Evolutionary conservation across 2,329 filamentous ascomycete genomes (phyloP), one percentile per base, ranked within the genome.

Genomic region (Basipetospora chlamydospora): DNA sequence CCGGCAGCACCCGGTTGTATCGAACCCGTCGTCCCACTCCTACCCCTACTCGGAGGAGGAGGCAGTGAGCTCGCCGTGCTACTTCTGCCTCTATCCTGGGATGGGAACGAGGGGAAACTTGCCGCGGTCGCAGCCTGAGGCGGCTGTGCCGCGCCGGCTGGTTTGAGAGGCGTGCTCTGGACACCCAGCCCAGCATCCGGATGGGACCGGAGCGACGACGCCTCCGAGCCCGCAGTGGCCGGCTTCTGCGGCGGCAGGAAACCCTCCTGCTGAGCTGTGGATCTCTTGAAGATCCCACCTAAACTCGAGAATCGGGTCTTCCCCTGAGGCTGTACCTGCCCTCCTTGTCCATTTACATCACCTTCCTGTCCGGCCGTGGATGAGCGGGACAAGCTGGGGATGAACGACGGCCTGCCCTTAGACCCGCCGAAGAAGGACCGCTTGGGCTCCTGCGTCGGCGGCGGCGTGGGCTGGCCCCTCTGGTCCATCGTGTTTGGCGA

Each of bases 391-490:
- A 47, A 31, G 41, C 41, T 26, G 33, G 44, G 32, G 25, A 36
- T n/a, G 29, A 16, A 20, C 38, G 30, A 22, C 11, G 15, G 26
- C 13, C 28, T 22, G 9, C 26, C 35, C 20, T 26, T 37, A 9
- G 49, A 46, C 9, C 46, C 40, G 8, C 54, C 49, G 17, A 66
- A 55, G 36, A 64, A 55, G 2, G 59, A 57, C 22, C 49, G 50
- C 43, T 58, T 66, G 30, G 47, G 43, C n/a, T 41, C 34, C 17
- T 42, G 39, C 26, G 42, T 43, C 13, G 48, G 43, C 10, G 48
- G 15, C 6, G 26, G 10, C 10, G 26, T 37, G 3, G 35, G 17
- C 16, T 18, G 26, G 35, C 35, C 29, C 34, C 34, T 10, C 3
- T 37, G 25, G 26, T 37, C 35, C 16, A 37, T 6, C 3, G 35